phyloP scores from a whole-genome alignment of 208 protist species.

The Zelonia costaricensis region DNA sequence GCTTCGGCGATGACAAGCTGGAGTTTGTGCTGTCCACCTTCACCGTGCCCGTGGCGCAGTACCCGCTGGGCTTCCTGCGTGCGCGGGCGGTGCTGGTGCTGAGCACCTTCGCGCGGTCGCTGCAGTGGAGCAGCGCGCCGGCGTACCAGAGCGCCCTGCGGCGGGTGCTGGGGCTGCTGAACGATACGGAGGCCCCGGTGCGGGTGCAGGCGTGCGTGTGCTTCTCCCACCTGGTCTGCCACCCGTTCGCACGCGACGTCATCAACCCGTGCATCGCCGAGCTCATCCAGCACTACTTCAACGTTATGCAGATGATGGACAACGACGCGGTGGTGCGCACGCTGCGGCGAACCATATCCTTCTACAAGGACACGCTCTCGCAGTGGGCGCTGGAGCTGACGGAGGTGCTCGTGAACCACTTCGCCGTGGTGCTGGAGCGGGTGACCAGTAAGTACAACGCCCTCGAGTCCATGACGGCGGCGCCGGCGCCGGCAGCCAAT shows the following conservation, averaged over 20 bases:
- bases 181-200: conserved; percentile 86
- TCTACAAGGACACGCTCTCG: conserved; percentile 84
- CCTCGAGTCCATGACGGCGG: conserved; percentile 24
- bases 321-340: conserved; percentile 90
- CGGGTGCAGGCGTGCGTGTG: conserved; percentile 85
- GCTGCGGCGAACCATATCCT: conserved; percentile 83
- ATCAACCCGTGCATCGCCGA: conserved; percentile 86
- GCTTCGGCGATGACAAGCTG: conserved; percentile 70
- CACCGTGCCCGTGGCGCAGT: conserved; percentile 71
- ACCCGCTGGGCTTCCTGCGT: conserved; percentile 81
- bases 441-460: conserved; percentile 50
- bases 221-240: conserved; percentile 82
- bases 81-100: conserved; percentile 80
- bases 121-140: conserved; percentile 71
- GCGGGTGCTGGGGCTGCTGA: conserved; percentile 70
- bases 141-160: conserved; percentile 63
- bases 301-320: conserved; percentile 90
- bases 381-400: conserved; percentile 85
- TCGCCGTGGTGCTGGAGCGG: conserved; percentile 55
- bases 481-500: background rate
- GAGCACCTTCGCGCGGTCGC: conserved; percentile 53
- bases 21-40: conserved; percentile 79
- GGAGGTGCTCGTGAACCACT: conserved; percentile 85
- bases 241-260: conserved; percentile 63
- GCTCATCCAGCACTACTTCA: conserved; percentile 91